phyloP scores from a whole-genome alignment of 768 basidiomycete genomes.

The Lactifluus echinatus region DNA sequence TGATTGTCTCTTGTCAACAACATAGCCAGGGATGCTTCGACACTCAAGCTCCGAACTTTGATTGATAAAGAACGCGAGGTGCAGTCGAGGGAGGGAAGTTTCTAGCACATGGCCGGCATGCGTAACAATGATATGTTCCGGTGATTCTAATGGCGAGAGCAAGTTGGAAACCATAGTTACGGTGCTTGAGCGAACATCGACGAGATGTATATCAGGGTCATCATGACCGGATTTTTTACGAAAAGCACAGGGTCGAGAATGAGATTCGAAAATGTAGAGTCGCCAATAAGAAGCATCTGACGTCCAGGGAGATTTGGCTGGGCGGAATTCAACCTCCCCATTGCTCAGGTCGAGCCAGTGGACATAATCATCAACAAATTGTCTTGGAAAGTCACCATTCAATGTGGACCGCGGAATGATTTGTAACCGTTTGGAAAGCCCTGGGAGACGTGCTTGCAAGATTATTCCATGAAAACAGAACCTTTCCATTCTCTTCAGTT shows the following conservation, averaged over 20 bases:
- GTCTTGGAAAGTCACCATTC: conserved; percentile 26
- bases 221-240: too few relatives aligned
- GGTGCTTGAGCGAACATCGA: too few relatives aligned
- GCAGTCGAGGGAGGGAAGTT: conserved; percentile 31
- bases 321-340: conserved; percentile 26
- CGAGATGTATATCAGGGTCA: too few relatives aligned
- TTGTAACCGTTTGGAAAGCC: conserved; percentile 12
- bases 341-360: neutral
- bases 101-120: neutral
- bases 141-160: too few relatives aligned
- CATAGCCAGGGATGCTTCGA: too few relatives aligned
- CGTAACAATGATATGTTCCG: too few relatives aligned
- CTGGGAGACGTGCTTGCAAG: neutral
- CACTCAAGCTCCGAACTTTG: neutral
- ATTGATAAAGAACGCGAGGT: conserved; percentile 33
- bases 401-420: conserved; percentile 29
- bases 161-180: too few relatives aligned
- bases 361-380: conserved; percentile 2
- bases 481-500: neutral
- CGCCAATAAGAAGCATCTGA: conserved; percentile 26
- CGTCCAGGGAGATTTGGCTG: conserved; percentile 25
- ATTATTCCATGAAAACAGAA: neutral
- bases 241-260: too few relatives aligned
- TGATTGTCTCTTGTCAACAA: too few relatives aligned
- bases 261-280: neutral